phyloP scores from a whole-genome alignment of 148 eudicot genomes.

The Vaccinium macrocarpon region DNA sequence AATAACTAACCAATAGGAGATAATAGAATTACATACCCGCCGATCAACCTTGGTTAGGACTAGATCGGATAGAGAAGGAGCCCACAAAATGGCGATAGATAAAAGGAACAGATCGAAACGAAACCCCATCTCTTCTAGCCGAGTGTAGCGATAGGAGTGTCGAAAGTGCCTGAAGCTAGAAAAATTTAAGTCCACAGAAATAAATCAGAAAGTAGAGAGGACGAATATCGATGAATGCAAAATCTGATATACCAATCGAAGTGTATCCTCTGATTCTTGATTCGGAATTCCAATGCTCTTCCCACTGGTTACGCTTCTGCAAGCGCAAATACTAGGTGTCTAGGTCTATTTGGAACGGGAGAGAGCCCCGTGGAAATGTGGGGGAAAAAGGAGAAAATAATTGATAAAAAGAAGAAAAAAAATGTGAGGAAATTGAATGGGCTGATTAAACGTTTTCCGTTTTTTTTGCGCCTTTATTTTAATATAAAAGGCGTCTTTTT shows the following conservation, averaged over 20 bases:
- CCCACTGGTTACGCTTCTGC: background rate
- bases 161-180: background rate
- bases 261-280: background rate
- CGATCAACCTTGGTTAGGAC: constrained; percentile 80
- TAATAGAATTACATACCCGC: constrained; percentile 40
- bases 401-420: too few relatives aligned
- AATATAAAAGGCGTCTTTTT: too few relatives aligned
- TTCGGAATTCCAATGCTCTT: background rate
- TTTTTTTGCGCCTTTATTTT: too few relatives aligned
- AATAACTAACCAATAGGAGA: background rate
- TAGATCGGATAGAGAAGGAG: constrained; percentile 70
- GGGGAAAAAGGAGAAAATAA: too few relatives aligned
- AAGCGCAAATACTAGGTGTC: background rate
- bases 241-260: background rate
- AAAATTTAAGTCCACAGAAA: background rate
- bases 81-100: constrained; percentile 28
- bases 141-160: background rate
- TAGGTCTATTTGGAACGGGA: too few relatives aligned
- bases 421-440: too few relatives aligned
- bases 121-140: constrained; percentile 24
- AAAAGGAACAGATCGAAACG: constrained; percentile 38
- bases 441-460: too few relatives aligned
- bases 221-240: background rate
- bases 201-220: background rate
- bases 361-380: too few relatives aligned